phyloP scores from a whole-genome alignment of 352 stramenopile genomes.

The Globisporangium irregulare region DNA sequence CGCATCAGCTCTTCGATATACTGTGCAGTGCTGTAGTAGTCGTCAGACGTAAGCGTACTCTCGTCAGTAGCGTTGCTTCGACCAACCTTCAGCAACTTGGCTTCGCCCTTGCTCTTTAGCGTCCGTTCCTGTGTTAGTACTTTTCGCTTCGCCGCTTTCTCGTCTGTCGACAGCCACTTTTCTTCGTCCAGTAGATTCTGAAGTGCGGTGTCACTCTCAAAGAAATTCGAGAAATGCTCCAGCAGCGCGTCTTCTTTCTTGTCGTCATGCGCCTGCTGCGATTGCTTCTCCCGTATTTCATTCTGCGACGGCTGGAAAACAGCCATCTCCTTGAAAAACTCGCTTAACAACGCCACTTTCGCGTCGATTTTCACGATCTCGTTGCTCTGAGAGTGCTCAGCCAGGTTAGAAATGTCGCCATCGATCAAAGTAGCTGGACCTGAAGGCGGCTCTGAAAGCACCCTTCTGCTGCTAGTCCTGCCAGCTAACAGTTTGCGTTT shows the following conservation, averaged over 20 bases:
- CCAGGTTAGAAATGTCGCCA: not conserved
- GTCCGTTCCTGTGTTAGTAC: conserved; percentile 23
- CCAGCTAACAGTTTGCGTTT: conserved; percentile 12
- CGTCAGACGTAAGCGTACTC: conserved; percentile 29
- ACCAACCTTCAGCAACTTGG: not conserved
- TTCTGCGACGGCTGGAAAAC: conserved; percentile 27
- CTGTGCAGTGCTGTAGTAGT: conserved; percentile 46
- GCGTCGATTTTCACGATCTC: conserved; percentile 18
- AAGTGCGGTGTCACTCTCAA: conserved; percentile 34
- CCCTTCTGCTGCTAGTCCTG: not conserved
- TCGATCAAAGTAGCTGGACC: not conserved
- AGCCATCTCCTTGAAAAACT: conserved; percentile 61
- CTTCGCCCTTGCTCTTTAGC: not conserved
- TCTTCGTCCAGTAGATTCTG: conserved; percentile 51
- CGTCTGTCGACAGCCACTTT: conserved; percentile 37
- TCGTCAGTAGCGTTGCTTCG: not conserved
- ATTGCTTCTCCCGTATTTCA: conserved; percentile 20
- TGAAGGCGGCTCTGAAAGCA: not conserved
- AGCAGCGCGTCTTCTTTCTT: conserved; percentile 32
- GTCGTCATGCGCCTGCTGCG: conserved; percentile 15
- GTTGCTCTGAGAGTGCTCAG: conserved; percentile 15
- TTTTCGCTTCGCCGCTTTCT: conserved; percentile 20
- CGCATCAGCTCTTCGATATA: conserved; percentile 52
- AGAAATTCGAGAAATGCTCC: conserved; percentile 39
- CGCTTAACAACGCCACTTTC: conserved; percentile 20